These are phyloP conservation scores for Puccinellia tenuiflora DNA, from an alignment of 176 grass and related monocot genomes.

Conservation along the genomic window DNA sequence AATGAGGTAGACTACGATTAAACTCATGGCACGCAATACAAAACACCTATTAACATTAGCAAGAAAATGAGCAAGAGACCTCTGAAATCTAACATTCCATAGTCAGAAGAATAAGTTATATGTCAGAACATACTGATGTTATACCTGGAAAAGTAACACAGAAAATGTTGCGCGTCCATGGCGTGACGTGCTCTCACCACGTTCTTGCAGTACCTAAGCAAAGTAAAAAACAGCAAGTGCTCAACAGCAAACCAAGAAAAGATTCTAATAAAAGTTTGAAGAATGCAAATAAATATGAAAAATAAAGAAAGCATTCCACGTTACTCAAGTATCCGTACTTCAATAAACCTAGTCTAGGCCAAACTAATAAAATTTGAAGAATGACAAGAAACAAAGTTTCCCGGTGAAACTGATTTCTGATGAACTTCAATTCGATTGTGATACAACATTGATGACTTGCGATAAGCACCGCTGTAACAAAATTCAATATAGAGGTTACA, in stretches of 20 bases:
- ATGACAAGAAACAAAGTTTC: background rate
- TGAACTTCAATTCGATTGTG: background rate
- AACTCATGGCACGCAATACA: background rate
- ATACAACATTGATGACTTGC: background rate
- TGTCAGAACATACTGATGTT: background rate
- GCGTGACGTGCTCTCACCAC: slow-evolving; percentile 94
- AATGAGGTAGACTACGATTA: background rate
- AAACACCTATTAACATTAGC: background rate
- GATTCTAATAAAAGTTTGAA: background rate
- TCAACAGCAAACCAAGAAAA: slow-evolving; percentile 16
- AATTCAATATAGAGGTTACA: background rate
- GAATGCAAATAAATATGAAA: background rate
- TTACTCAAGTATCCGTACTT: background rate
- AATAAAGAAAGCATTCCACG: background rate
- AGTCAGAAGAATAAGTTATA: background rate
- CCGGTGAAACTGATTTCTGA: background rate
- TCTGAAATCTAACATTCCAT: slow-evolving; percentile 6
- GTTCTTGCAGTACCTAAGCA: slow-evolving; percentile 84
- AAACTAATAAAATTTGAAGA: background rate
- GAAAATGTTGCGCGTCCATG: slow-evolving; percentile 98
- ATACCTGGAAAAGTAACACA: slow-evolving; percentile 95
- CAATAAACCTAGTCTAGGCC: background rate
- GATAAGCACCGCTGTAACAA: background rate
- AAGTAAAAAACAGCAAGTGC: slow-evolving; percentile 23
- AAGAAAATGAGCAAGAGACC: slow-evolving; percentile 13